Base-by-base conservation (phyloP, 2,329 filamentous ascomycete species). In the Stachybotrys chlorohalonatus region DNA sequence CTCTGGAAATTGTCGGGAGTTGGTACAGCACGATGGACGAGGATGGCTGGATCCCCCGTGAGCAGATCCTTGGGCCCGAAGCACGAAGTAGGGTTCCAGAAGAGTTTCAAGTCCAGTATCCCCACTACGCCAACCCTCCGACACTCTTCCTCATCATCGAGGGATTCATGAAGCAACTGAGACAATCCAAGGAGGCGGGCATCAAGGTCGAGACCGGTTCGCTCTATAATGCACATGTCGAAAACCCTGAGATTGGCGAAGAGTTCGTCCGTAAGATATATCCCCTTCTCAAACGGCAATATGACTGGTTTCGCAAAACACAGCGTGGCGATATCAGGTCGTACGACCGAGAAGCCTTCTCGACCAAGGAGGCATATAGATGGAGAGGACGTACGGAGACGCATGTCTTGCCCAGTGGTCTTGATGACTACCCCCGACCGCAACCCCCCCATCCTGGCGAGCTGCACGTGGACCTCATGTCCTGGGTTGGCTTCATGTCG, bases 21-120 rank as follows among this genome's bases (percentile, higher is more conserved):
- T 99, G 94, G 94, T 95, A 95, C 74, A 90, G 86, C 59, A 82
- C 95, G 16, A 96, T 97, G 82, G 94, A 99, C 61, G 88, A 94
- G 15, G 91, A 97, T 68, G 94, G 94, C 53, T 99, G 94, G 94
- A 97, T 99, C 66, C 90, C 86, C 3, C 87, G 94, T 52, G 94
- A 99, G 74, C 92, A 96, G 72, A 97, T 99, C 56, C 81, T 99
- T 2, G 94, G 94, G 1, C 73, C 81, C 2, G 94, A 99, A 73
- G 94, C 94, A 50, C 85, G 93, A 58, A 96, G 88, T 79, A 97
- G 96, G 72, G 94, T 99, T 2, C 94, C 94, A 0, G 70, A 79
- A 5, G 92, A 97, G 70, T 99, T 99, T 69, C 92, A 95, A 64
- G 82, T 91, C 13, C 94, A 97, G 67, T 97, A 97, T 67, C 93